Conservation (phyloP, 257 asterid species). For the Coffea eugenioides region DNA sequence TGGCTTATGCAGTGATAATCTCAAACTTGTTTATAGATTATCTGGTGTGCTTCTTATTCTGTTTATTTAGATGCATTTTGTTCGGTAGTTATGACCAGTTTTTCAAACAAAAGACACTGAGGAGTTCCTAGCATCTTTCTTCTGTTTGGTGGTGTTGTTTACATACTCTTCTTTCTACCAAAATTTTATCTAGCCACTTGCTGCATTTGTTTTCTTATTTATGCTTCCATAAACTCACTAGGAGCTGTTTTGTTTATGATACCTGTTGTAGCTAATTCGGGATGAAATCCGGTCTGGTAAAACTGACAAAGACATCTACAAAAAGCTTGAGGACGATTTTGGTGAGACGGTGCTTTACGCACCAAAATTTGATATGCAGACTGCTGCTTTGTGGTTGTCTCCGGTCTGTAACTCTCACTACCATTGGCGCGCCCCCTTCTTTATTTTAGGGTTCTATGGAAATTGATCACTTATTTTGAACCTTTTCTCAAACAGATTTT, state of each 20-base stretch:
- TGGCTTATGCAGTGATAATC: not conserved
- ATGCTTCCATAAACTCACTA: not conserved
- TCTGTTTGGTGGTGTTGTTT: not conserved
- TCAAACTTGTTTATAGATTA: not conserved
- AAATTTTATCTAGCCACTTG: not conserved
- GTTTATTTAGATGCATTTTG: not conserved
- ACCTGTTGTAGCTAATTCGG: constrained; percentile 54
- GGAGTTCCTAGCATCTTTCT: not conserved
- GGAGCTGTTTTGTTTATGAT: not conserved
- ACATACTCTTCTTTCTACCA: not conserved
- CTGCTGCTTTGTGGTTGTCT: constrained; percentile 89
- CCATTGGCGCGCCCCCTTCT: not conserved
- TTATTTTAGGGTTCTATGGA: not conserved
- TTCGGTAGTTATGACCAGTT: not conserved
- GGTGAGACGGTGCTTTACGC: constrained; percentile 91
- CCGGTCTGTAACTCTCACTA: constrained; percentile 55
- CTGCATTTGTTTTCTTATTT: not conserved
- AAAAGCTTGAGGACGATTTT: constrained; percentile 80
- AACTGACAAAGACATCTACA: constrained; percentile 80
- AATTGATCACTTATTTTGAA: constrained; percentile 15
- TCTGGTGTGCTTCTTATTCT: not conserved
- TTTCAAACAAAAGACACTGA: not conserved
- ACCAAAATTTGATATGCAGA: constrained; percentile 90
- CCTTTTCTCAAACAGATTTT: constrained; percentile 43
- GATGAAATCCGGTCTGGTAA: constrained; percentile 74